Evolutionary conservation across 148 eudicot species (phyloP), one percentile per base, ranked within the genome.

Genomic region (Vaccinium myrtillus): DNA sequence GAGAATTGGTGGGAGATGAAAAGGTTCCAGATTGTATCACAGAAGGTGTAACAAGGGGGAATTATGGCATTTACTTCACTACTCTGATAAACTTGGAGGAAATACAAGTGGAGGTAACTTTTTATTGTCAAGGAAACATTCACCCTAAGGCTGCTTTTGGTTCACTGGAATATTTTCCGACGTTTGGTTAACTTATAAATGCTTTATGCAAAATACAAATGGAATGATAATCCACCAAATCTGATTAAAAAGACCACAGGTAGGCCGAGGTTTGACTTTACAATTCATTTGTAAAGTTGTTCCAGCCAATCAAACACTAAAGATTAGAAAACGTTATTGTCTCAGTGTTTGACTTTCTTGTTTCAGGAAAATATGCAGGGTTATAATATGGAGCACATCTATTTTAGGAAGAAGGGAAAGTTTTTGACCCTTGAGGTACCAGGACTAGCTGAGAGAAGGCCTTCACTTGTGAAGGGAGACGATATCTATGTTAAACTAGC

Each of bases 401-500:
- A 87, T 18, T 84, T 97, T 90, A 91, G 83, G 84, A 89, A 83
- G 51, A 92, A 82, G 87, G 91, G 93, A 51, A 81, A 74, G 19
- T 90, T 87, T 51, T 86, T 97, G 85, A 80, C 90, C 78, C 92
- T 97, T 50, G 95, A 95, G 90, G 98, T 97, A 63, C 96, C 94
- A 32, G 99, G 77, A 43, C 86, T 96, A 81, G 99, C 99, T 61
- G 99, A 96, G 89, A 91, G 87, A 88, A 88, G 99, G 79, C 99
- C 99, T 81, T 96, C 99, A 51, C 94, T 96, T 87, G 98, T 94
- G 79, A 85, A 82, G 85, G 94, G 97, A 56, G 99, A 96, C 88
- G 23, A 2, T 1, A 79, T 70, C 65, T 86, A 92, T 88, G 97
- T 88, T 77, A 89, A 86, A 85, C 90, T 91, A 86, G 84, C 87